A percentile compares a stretch with the other conserved stretches of the same genome.
phyloP scores from a whole-genome alignment of 805 yeast genomes.

The Kurtzmaniella cleridarum region DNA sequence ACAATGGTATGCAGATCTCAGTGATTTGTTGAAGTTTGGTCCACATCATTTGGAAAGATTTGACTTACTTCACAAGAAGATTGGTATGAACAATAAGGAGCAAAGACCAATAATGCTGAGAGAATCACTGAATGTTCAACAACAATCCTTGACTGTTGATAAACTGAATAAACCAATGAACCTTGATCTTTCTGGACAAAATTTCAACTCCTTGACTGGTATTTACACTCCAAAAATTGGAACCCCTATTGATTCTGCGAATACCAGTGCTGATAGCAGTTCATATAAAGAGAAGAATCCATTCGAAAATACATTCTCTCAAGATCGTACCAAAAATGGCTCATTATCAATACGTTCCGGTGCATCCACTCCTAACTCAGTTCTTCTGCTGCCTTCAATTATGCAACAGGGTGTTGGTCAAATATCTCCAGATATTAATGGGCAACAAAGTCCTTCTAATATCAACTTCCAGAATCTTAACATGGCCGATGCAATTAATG shows the following conservation, averaged over 20 bases:
- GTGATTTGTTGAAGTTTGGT: slow-evolving; percentile 45
- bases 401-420: too few relatives aligned
- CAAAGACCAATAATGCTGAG: background rate
- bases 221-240: slow-evolving; percentile 32
- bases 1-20: slow-evolving; percentile 53
- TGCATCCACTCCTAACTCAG: too few relatives aligned
- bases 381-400: too few relatives aligned
- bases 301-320: slow-evolving; percentile 26
- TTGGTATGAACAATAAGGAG: slow-evolving; percentile 13
- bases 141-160: slow-evolving; percentile 10
- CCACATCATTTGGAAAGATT: slow-evolving; percentile 45
- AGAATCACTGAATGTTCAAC: background rate
- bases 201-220: slow-evolving; percentile 12
- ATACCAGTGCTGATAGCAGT: background rate
- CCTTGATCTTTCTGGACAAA: slow-evolving; percentile 6
- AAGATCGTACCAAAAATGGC: slow-evolving; percentile 1
- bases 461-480: background rate
- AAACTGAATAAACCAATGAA: slow-evolving; percentile 8
- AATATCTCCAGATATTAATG: too few relatives aligned
- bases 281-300: slow-evolving; percentile 25
- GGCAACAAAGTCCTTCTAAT: background rate
- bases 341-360: too few relatives aligned
- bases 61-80: slow-evolving; percentile 39
- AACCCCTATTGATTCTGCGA: slow-evolving; percentile 25
- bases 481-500: background rate